Evolutionary conservation across 106 monocot species (phyloP).

Genomic region (Allium fistulosum): DNA sequence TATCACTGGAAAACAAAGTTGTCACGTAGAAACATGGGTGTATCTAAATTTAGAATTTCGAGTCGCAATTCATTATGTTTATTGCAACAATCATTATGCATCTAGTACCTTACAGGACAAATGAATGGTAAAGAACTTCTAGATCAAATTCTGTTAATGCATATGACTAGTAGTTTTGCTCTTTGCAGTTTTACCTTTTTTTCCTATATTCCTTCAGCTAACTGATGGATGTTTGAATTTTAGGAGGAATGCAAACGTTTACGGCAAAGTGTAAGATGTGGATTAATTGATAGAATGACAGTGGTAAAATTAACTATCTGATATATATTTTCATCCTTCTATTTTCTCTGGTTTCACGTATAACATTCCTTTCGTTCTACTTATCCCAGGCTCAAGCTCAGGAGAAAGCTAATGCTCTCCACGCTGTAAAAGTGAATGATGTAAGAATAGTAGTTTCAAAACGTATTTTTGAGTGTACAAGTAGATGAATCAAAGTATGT

Average conservation of each 20-base stretch:
- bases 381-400: slow-evolving; percentile 52
- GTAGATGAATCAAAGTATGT: not conserved
- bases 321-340: not conserved
- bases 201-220: not conserved
- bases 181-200: too few relatives aligned
- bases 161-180: too few relatives aligned
- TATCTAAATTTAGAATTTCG: too few relatives aligned
- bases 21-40: too few relatives aligned
- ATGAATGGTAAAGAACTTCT: too few relatives aligned
- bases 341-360: not conserved
- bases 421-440: slow-evolving; percentile 72
- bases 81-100: too few relatives aligned
- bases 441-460: slow-evolving; percentile 27
- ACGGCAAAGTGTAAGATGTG: slow-evolving; percentile 91
- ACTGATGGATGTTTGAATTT: slow-evolving; percentile 6
- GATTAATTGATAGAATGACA: slow-evolving; percentile 57
- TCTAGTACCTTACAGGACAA: too few relatives aligned
- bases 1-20: too few relatives aligned
- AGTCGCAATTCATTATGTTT: too few relatives aligned
- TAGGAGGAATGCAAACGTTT: slow-evolving; percentile 94
- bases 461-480: not conserved
- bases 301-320: slow-evolving; percentile 41
- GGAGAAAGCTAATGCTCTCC: slow-evolving; percentile 73
- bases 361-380: not conserved
- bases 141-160: too few relatives aligned